phyloP scores from a whole-genome alignment of 2,329 filamentous ascomycete genomes.

The Fusarium sp. region DNA sequence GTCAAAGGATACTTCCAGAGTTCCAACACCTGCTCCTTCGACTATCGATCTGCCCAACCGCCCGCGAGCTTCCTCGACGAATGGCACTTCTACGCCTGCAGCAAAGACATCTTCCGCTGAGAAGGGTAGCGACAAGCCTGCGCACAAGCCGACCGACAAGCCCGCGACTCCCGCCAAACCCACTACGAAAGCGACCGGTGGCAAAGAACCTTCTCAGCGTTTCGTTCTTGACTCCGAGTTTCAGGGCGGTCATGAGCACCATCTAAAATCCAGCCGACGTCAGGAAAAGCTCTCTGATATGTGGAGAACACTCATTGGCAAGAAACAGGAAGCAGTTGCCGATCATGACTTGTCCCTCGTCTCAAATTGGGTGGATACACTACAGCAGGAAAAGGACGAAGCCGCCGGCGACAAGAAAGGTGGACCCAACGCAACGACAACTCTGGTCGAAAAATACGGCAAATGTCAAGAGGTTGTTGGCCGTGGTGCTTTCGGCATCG shows the following conservation, averaged over 20 bases:
- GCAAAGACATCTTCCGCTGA: conserved; percentile 63
- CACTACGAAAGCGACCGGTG: conserved; percentile 49
- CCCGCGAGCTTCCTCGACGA: conserved; percentile 55
- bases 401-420: conserved; percentile 85
- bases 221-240: conserved; percentile 66
- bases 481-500: conserved; percentile 95
- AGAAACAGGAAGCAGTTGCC: conserved; percentile 81
- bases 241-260: conserved; percentile 85
- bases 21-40: conserved; percentile 53
- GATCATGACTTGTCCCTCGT: conserved; percentile 92
- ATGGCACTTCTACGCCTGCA: conserved; percentile 55
- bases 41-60: conserved; percentile 54
- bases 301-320: conserved; percentile 88
- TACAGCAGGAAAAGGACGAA: conserved; percentile 90
- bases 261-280: conserved; percentile 88
- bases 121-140: conserved; percentile 49
- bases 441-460: conserved; percentile 95
- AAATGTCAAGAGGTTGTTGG: conserved; percentile 98
- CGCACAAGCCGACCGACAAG: conserved; percentile 49
- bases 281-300: conserved; percentile 97
- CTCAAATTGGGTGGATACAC: conserved; percentile 94
- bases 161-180: conserved; percentile 48
- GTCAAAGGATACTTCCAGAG: conserved; percentile 65
- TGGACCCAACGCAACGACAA: conserved; percentile 77
- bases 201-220: conserved; percentile 62